Base-by-base conservation (phyloP, 1,139 yeast genomes). In the Candida labiduridarum region DNA sequence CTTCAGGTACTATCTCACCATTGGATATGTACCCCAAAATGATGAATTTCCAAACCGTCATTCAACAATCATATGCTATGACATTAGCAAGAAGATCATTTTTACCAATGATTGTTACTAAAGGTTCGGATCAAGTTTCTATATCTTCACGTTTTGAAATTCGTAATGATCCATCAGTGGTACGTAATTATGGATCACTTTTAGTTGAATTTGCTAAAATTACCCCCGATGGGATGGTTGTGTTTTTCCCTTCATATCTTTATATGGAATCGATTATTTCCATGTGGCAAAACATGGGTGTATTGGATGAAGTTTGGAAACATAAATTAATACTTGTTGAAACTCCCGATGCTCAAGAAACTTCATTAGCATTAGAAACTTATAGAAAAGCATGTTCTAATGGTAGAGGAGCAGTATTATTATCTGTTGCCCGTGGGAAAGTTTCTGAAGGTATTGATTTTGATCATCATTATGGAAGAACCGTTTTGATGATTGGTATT, bases 391-490 rank as follows among this genome's bases (percentile, higher is more conserved):
- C 99, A 0, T 94, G 99, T 64, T 87, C 95, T 1, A 95, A 92
- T 67, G 99, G 99, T 5, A 79, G 99, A 57, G 99, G 99, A 2
- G 99, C 99, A 0, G 92, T 95, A 1, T 79, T 94, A 63, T 78
- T 94, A 43, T 90, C 97, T 38, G 99, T 94, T 56, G 99, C 99
- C 30, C 92, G 99, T 79, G 99, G 99, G 8, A 94, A 94, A 65
- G 98, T 94, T 1, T 89, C 96, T 1, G 99, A 94, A 71, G 99
- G 99, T 54, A 94, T 94, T 61, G 99, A 94, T 90, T 94, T 94
- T 72, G 99, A 95, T 65, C 97, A 94, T 67, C 99, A 94, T 59
- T 94, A 89, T 67, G 99, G 99, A 14, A 83, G 99, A 62, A 90
- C 99, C 0, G 99, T 94, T 56, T 77, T 94, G 56, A 92, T 94